Evolutionary conservation across 2,329 filamentous ascomycete species (phyloP).

Genomic region (Stagonosporopsis tanaceti): DNA sequence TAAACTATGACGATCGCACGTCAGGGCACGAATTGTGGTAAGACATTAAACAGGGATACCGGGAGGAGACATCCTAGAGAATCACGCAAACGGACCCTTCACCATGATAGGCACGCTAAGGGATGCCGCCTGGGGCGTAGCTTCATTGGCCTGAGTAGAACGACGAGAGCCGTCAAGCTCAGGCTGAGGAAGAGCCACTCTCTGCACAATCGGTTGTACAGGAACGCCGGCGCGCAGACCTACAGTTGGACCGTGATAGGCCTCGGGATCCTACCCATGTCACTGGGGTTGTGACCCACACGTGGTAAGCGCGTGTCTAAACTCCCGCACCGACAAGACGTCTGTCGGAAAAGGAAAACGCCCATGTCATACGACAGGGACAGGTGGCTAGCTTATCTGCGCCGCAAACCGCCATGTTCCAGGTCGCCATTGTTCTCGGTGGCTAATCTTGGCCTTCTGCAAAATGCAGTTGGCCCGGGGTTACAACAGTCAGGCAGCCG

Average conservation of each 20-base stretch:
- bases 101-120: constrained; percentile 14
- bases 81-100: constrained; percentile 34
- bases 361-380: constrained; percentile 18
- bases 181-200: constrained; percentile 11
- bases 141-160: constrained; percentile 38
- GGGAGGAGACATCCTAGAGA: constrained; percentile 28
- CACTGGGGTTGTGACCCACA: constrained; percentile 15
- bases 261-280: constrained; percentile 20
- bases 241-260: constrained; percentile 11
- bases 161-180: constrained; percentile 22
- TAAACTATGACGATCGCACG: constrained; percentile 25
- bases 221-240: constrained; percentile 12
- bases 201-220: constrained; percentile 17
- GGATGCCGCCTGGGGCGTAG: constrained; percentile 26
- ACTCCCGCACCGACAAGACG: constrained; percentile 14
- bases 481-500: constrained; percentile 1
- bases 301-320: constrained; percentile 23
- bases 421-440: constrained; percentile 13
- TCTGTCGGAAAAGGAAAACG: constrained; percentile 20
- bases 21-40: constrained; percentile 29
- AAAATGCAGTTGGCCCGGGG: constrained; percentile 4
- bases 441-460: constrained; percentile 7
- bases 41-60: constrained; percentile 34
- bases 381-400: constrained; percentile 16
- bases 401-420: constrained; percentile 17